A percentile compares a stretch with the other conserved stretches of the same genome.
These are phyloP conservation scores for Penicillium fuscoglaucum DNA, from an alignment of 2,329 filamentous ascomycete genomes.

Conservation along the genomic window DNA sequence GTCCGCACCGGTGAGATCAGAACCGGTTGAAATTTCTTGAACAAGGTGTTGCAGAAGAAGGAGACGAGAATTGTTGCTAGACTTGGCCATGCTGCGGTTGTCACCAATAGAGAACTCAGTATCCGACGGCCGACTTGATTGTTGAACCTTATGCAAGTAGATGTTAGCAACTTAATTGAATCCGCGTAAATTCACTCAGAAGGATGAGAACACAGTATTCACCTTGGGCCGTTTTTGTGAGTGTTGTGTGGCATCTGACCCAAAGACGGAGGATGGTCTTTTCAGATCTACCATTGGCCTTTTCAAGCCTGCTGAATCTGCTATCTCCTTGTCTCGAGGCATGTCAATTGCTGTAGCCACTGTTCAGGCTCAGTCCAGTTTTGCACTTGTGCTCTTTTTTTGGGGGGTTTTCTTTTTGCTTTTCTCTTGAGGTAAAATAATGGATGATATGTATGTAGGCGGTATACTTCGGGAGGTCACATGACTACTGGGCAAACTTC, in stretches of 20 bases:
- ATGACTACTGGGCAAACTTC: conserved; percentile 4
- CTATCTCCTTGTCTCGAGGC: background rate
- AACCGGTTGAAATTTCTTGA: conserved; percentile 22
- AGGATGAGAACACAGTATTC: background rate
- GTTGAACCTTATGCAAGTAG: background rate
- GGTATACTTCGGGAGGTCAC: conserved; percentile 1
- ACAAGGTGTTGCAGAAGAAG: conserved; percentile 23
- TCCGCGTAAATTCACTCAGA: no score
- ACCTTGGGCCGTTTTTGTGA: conserved; percentile 6
- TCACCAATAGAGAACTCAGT: background rate
- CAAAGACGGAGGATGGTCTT: background rate
- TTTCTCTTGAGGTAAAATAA: background rate
- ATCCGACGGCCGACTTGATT: background rate
- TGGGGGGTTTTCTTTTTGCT: background rate
- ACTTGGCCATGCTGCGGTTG: background rate
- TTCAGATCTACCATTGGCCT: background rate
- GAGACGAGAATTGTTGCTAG: conserved; percentile 20
- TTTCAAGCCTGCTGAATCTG: background rate
- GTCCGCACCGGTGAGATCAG: conserved; percentile 16
- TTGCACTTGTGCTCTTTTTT: background rate
- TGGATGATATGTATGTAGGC: background rate
- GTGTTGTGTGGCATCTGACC: background rate
- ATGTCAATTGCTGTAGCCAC: background rate
- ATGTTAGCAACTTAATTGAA: background rate
- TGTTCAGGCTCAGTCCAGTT: background rate